Evolutionary conservation across 2,329 filamentous ascomycete species (phyloP), one percentile per base, ranked within the genome.

Genomic region (Drechslerella stenobrocha): DNA sequence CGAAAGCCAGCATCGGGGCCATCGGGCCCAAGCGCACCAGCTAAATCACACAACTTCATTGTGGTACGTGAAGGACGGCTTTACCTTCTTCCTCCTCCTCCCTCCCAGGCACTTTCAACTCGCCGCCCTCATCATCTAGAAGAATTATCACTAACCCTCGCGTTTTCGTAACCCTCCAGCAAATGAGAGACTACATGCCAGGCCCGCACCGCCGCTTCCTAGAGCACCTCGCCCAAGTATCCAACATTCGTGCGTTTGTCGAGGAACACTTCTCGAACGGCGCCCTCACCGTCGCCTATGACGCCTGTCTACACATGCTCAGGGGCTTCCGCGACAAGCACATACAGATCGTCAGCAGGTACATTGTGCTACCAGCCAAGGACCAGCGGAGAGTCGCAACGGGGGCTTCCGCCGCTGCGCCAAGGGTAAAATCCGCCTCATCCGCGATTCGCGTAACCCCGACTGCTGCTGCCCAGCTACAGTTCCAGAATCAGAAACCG

Each of bases 171-270:
- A 26, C 50, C 22, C 23, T 42, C 22, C 22, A 82, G 65, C 81
- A 98, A 71, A 98, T 98, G 93, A 87, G 92, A 63, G 83, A 83
- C 45, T 98, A 98, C 78, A 98, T 98, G 93, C 93, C 93, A 0
- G 92, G 90, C 0, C 84, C 88, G 0, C 93, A 98, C 75, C 87
- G 90, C 2, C 86, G 88, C 37, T 98, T 98, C 78, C 81, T 98
- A 2, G 83, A 88, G 70, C 87, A 95, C 70, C 86, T 96, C 9
- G 81, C 84, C 50, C 80, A 80, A 13, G 85, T 96, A 2, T 86
- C 92, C 72, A 97, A 97, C 74, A 90, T 98, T 72, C 88, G 90
- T 26, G 81, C 87, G 15, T 97, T 87, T 73, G 91, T 71, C n/a
- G 67, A 72, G 22, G 50, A 51, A 11, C 83, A 82, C 74, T 79